Evolutionary conservation across 805 yeast species (phyloP).

Genomic region (Myxozyma vanderwaltii): DNA sequence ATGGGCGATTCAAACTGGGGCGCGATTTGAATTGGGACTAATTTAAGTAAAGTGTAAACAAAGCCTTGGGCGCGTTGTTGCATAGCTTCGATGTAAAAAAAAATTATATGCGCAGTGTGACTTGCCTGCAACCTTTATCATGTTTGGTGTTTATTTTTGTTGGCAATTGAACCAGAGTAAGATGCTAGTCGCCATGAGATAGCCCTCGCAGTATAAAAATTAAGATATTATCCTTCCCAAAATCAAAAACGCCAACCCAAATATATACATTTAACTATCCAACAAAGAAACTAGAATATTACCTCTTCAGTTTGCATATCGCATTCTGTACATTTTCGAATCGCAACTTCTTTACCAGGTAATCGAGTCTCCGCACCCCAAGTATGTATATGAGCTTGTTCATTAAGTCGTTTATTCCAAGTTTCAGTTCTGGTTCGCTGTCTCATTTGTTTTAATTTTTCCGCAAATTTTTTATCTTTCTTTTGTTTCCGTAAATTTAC

Average conservation of each 20-base stretch:
- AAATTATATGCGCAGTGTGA: too few species aligned
- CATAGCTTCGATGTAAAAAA: too few species aligned
- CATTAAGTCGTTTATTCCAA: slow-evolving; percentile 62
- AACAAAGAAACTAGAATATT: slow-evolving; percentile 45
- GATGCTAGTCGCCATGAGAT: too few species aligned
- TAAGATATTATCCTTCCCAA: too few species aligned
- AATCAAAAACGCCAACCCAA: neutral
- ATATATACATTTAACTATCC: neutral
- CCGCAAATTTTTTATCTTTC: slow-evolving; percentile 75
- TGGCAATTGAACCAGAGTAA: too few species aligned
- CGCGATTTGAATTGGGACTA: neutral
- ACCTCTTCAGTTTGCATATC: slow-evolving; percentile 84
- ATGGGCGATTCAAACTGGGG: neutral
- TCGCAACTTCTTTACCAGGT: slow-evolving; percentile 51
- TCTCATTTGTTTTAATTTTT: slow-evolving; percentile 83
- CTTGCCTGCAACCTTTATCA: too few species aligned
- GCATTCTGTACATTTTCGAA: slow-evolving; percentile 72
- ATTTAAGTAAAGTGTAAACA: neutral
- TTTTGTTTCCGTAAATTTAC: slow-evolving; percentile 71
- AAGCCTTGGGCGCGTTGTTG: neutral
- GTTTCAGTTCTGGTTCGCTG: slow-evolving; percentile 92
- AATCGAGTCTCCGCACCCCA: slow-evolving; percentile 55
- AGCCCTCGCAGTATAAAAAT: too few species aligned
- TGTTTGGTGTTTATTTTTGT: too few species aligned
- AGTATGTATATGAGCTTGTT: slow-evolving; percentile 69